These are phyloP conservation scores for Leishmania gerbilli DNA, from an alignment of 208 protist genomes.

Conservation along the genomic window DNA sequence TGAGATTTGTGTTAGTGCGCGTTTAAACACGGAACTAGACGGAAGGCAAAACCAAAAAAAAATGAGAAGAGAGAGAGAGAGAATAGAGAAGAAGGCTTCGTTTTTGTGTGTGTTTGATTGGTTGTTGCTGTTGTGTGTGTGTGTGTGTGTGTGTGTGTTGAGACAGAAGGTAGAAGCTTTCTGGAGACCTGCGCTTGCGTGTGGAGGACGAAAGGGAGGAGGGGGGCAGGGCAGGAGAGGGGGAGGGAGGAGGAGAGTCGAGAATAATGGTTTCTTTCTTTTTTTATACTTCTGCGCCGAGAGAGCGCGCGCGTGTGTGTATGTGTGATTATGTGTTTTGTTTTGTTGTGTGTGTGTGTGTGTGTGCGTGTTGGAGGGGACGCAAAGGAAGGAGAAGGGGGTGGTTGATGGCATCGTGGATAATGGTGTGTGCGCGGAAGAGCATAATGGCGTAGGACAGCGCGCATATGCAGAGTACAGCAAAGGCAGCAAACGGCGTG, in stretches of 20 bases:
- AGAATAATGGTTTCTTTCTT: too few relatives aligned
- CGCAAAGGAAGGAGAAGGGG: background rate
- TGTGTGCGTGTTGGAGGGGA: background rate
- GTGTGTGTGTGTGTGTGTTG: background rate
- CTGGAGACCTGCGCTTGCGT: too few relatives aligned
- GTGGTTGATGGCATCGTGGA: background rate
- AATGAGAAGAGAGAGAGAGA: background rate
- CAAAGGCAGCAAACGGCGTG: background rate
- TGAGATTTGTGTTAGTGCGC: background rate
- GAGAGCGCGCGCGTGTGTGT: background rate
- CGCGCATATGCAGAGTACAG: too few relatives aligned
- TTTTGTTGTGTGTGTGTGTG: background rate
- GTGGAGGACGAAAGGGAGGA: too few relatives aligned
- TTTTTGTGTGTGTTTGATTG: background rate
- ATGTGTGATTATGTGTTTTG: background rate
- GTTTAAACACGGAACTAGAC: background rate
- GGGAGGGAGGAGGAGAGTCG: too few relatives aligned
- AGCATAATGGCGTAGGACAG: background rate
- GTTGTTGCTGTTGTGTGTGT: too few relatives aligned
- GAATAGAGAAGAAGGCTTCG: background rate
- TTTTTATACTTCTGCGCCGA: background rate
- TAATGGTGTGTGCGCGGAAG: background rate
- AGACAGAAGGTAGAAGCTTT: too few relatives aligned
- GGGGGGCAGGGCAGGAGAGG: too few relatives aligned
- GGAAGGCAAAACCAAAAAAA: background rate